Percentiles rank a stretch among this genome's conserved stretches.
Conservation (phyloP, 208 protist genomes). For the Acanthamoeba triangularis region DNA sequence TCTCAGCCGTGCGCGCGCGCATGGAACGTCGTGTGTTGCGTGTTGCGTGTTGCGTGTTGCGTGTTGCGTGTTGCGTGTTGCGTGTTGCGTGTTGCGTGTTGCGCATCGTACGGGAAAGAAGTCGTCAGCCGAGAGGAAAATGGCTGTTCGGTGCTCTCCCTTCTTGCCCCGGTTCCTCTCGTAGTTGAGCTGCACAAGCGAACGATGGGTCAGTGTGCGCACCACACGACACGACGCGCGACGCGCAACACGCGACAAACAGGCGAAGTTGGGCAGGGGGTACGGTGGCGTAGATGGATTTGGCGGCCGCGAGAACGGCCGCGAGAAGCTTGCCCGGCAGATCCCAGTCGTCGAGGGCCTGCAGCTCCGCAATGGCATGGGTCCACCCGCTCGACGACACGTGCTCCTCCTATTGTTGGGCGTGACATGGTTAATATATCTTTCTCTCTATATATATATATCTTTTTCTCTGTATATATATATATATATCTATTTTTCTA, state of each 20-base stretch:
- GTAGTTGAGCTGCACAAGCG: constrained; percentile 2
- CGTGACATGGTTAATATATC: no score
- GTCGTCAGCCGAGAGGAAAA: constrained; percentile 53
- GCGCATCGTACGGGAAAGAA: constrained; percentile 42
- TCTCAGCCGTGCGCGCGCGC: not conserved
- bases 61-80: not conserved
- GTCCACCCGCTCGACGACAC: not conserved
- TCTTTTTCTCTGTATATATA: no score
- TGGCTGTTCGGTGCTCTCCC: not conserved
- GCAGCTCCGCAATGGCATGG: not conserved
- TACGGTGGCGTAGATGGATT: constrained; percentile 67
- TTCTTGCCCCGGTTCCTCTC: constrained; percentile 45
- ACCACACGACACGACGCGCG: no score
- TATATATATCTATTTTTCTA: no score
- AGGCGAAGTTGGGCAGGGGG: not conserved
- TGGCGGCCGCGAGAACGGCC: constrained; percentile 33
- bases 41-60: not conserved
- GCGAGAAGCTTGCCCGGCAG: not conserved
- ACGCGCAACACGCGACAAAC: not conserved
- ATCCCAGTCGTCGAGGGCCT: constrained; percentile 22
- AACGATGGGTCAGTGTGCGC: not conserved
- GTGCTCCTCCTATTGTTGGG: not conserved
- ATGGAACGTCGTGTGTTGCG: not conserved
- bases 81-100: no score
- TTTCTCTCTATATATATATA: no score